Percentiles rank a stretch among this genome's conserved stretches.
These are phyloP conservation scores for Oligophagozyma castellii DNA, from an alignment of 1,139 yeast species.

Conservation along the genomic window DNA sequence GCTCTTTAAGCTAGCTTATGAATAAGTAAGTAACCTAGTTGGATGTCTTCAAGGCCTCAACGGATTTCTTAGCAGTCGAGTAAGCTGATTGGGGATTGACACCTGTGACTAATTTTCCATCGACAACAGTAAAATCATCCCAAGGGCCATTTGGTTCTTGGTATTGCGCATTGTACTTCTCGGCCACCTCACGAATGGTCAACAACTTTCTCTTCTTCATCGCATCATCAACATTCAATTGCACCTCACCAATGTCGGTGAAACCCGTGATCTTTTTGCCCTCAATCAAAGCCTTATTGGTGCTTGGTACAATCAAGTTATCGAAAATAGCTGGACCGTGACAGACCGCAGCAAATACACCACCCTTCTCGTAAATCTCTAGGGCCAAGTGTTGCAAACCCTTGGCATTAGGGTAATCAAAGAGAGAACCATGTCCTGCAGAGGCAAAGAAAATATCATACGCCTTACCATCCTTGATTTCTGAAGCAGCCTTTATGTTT, in stretches of 20 bases:
- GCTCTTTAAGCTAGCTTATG: too few species aligned
- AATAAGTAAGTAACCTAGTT: too few species aligned
- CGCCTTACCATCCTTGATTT: slow-evolving; percentile 33
- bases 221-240: slow-evolving; percentile 27
- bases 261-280: slow-evolving; percentile 50
- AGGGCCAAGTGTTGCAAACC: slow-evolving; percentile 34
- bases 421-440: slow-evolving; percentile 52
- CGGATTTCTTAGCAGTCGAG: slow-evolving; percentile 6
- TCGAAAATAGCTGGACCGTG: slow-evolving; percentile 51
- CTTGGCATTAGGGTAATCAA: slow-evolving; percentile 41
- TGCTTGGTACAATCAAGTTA: slow-evolving; percentile 29
- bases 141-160: slow-evolving; percentile 37
- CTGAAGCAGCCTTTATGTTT: slow-evolving; percentile 21
- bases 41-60: slow-evolving; percentile 4
- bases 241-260: slow-evolving; percentile 40
- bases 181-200: slow-evolving; percentile 28
- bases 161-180: slow-evolving; percentile 32
- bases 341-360: slow-evolving; percentile 50
- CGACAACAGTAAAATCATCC: slow-evolving; percentile 36
- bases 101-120: slow-evolving; percentile 47
- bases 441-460: slow-evolving; percentile 44
- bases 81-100: slow-evolving; percentile 48
- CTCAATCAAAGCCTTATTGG: slow-evolving; percentile 34
- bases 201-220: slow-evolving; percentile 27
- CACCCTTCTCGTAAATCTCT: slow-evolving; percentile 35